Evolutionary conservation across 2,329 filamentous ascomycete species (phyloP), one percentile per base, ranked within the genome.

Genomic region (Nakataea oryzae): DNA sequence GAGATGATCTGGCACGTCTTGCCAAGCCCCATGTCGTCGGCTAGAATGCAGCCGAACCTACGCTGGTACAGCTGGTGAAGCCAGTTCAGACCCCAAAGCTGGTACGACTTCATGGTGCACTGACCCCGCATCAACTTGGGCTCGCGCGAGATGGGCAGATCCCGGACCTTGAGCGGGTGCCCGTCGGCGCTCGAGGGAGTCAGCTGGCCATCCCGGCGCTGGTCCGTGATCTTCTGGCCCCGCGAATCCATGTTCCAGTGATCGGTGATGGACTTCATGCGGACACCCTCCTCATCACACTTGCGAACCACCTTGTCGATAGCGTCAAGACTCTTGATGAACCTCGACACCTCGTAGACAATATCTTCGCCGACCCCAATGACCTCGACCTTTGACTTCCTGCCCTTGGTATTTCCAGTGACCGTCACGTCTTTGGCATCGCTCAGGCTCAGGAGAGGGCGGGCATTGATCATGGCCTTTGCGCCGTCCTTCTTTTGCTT

Each of bases 1-100:
- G 91, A 87, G 67, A 99, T 96, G 65, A 97, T 91, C 70, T 99
- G 93, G 69, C 92, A 97, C 0, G 95, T 99, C 79, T 99, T 99
- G 57, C 95, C 95, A 54, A 93, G 79, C 60, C 90, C 95, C 95
- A 99, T 99, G 71, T 99, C 95, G 71, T 99, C 95, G 1, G 95
- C 95, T 24, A 99, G 79, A 62, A 99, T 97, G 65, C 92, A 93
- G 57, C 91, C 93, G 60, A 96, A 83, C 30, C 86, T 81, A 63
- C 90, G 86, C 61, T 87, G 81, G 76, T 91, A 96, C 17, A 99
- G 81, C 57, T 97, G 76, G 62, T 87, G 86, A 70, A 99, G 83
- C 95, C 95, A 99, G 71, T 97, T 97, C 60, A 99, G 82, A 4
- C 95, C 95, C 32, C 96, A 91, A 26, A 97, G 77, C 72, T 99